Conservation (phyloP, 163 green algal species). For the Prototheca cutis region DNA sequence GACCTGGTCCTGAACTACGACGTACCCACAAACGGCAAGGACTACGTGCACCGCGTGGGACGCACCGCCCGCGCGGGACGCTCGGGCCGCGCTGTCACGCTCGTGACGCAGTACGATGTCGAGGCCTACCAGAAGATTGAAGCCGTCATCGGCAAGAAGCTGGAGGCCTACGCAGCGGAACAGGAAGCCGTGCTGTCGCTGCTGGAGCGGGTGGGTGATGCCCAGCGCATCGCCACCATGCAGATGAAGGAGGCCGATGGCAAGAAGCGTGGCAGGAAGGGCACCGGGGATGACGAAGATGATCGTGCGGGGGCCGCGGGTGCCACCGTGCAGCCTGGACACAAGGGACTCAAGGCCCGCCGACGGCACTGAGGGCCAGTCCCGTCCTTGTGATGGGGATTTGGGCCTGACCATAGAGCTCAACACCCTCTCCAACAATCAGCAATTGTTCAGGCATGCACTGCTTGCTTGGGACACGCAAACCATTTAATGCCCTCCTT, state of each 20-base stretch:
- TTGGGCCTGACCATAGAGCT: too few relatives aligned
- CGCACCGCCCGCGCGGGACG: slow-evolving; percentile 86
- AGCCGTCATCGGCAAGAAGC: slow-evolving; percentile 53
- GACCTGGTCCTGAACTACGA: slow-evolving; percentile 94
- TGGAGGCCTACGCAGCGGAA: slow-evolving; percentile 77
- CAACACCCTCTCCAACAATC: too few relatives aligned
- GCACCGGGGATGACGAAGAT: slow-evolving; percentile 27
- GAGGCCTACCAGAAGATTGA: slow-evolving; percentile 1
- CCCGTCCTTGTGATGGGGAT: too few relatives aligned
- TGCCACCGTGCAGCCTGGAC: too few relatives aligned
- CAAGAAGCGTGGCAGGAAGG: slow-evolving; percentile 31
- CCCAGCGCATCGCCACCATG: slow-evolving; percentile 77
- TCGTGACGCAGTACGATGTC: slow-evolving; percentile 78
- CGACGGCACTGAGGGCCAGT: too few relatives aligned
- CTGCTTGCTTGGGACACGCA: too few relatives aligned
- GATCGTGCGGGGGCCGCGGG: too few relatives aligned
- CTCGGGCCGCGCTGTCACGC: slow-evolving; percentile 77
- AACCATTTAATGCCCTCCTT: too few relatives aligned
- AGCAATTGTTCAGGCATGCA: too few relatives aligned
- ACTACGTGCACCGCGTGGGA: slow-evolving; percentile 96
- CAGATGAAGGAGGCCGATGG: slow-evolving; percentile 66
- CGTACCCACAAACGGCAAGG: slow-evolving; percentile 86
- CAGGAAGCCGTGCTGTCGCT: slow-evolving; percentile 86
- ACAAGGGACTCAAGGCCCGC: slow-evolving; percentile 19
- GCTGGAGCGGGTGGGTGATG: slow-evolving; percentile 75